Evolutionary conservation across 2,329 filamentous ascomycete genomes (phyloP).

Genomic region (Dactylellina cionopaga): DNA sequence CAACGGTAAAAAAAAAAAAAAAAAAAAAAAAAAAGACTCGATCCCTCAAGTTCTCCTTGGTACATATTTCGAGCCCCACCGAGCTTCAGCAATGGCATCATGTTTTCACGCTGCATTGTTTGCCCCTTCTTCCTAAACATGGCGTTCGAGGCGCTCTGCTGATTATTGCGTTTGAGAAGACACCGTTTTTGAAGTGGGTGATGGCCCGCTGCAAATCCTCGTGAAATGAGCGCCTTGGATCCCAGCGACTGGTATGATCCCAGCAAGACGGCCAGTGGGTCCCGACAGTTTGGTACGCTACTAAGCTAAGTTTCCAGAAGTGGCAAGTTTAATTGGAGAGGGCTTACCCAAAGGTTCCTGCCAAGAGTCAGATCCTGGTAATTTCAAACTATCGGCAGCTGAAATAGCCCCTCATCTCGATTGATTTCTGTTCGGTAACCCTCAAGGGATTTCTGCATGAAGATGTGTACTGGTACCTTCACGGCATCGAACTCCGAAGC

Average conservation of each 20-base stretch:
- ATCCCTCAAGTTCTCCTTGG: conserved; percentile 3
- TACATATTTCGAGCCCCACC: conserved; percentile 28
- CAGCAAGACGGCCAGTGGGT: conserved; percentile 53
- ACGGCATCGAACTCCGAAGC: conserved; percentile 15
- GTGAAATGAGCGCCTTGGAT: conserved; percentile 37
- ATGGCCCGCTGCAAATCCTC: conserved; percentile 2
- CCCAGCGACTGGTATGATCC: conserved; percentile 47
- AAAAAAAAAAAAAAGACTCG: too few species aligned
- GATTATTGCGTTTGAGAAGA: conserved; percentile 11
- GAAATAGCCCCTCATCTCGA: conserved; percentile 26
- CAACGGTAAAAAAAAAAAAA: conserved; percentile 26
- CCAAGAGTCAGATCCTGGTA: conserved; percentile 43
- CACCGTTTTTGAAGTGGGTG: conserved; percentile 7
- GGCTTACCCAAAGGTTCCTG: conserved; percentile 50
- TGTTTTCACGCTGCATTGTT: conserved; percentile 26
- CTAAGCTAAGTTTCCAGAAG: conserved; percentile 29
- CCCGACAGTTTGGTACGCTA: conserved; percentile 49
- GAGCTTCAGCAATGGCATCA: conserved; percentile 24
- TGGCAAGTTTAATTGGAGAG: conserved; percentile 52
- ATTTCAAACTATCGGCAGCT: conserved; percentile 23
- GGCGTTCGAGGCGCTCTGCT: conserved; percentile 29
- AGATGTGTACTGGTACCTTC: too few species aligned
- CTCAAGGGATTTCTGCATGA: conserved; percentile 30
- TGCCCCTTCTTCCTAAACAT: conserved; percentile 31
- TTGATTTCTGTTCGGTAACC: not conserved